Conservation (phyloP, 2,329 filamentous ascomycete species). For the Beauveria sp. region DNA sequence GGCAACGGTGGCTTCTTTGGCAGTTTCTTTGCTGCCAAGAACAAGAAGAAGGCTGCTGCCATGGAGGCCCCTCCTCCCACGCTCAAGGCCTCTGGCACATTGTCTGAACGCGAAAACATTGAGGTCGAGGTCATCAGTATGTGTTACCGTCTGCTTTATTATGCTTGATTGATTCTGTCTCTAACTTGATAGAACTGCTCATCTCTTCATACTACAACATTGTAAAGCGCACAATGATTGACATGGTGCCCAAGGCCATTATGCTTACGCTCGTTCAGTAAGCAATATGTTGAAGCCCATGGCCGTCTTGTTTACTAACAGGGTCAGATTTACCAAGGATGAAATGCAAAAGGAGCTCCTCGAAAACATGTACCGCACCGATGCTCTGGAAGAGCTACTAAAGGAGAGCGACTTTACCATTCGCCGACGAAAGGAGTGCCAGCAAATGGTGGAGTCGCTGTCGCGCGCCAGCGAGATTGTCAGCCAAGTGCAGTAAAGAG, state of each 20-base stretch:
- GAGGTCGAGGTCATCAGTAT: constrained; percentile 97
- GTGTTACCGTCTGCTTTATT: constrained; percentile 26
- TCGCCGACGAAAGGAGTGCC: constrained; percentile 91
- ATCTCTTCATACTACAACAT: constrained; percentile 98
- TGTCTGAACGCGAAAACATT: constrained; percentile 88
- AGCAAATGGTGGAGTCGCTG: constrained; percentile 97
- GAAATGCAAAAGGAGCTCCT: constrained; percentile 97
- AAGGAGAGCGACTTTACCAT: constrained; percentile 98
- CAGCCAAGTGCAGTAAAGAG: constrained; percentile 58
- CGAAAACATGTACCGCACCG: constrained; percentile 92
- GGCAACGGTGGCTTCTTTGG: constrained; percentile 84
- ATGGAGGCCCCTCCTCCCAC: constrained; percentile 94
- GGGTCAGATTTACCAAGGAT: constrained; percentile 76
- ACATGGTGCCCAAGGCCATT: constrained; percentile 99
- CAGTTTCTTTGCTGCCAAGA: constrained; percentile 97
- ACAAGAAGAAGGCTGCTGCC: constrained; percentile 99
- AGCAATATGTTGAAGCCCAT: constrained; percentile 24
- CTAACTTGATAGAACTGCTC: constrained; percentile 60
- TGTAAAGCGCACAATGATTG: constrained; percentile 95
- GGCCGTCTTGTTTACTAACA: background rate
- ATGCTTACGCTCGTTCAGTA: constrained; percentile 96
- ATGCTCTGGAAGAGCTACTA: constrained; percentile 84
- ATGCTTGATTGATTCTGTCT: background rate
- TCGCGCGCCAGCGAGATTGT: constrained; percentile 91
- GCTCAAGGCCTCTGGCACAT: constrained; percentile 85